Conservation (phyloP, 2,329 filamentous ascomycete species). For the Colletotrichum sp. region DNA sequence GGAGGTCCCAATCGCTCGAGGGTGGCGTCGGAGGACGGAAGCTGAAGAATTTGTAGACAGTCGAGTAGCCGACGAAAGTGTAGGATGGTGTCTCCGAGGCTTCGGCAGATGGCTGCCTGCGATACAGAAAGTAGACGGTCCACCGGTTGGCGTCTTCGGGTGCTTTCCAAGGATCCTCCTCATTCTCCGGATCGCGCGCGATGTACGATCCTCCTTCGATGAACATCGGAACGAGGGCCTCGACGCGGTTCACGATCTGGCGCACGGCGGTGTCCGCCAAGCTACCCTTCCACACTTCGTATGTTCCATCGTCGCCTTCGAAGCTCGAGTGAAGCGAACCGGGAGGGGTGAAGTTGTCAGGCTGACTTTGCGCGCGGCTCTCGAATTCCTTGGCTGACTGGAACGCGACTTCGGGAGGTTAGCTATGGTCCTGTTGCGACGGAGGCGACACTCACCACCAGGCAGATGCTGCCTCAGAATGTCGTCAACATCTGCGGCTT, state of each 20-base stretch:
- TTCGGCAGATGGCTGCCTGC: slow-evolving; percentile 56
- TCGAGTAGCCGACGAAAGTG: slow-evolving; percentile 86
- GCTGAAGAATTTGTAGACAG: slow-evolving; percentile 85
- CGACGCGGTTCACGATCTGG: slow-evolving; percentile 78
- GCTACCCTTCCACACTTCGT: slow-evolving; percentile 84
- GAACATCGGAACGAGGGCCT: slow-evolving; percentile 83
- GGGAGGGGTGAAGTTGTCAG: slow-evolving; percentile 69
- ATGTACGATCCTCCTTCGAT: slow-evolving; percentile 92
- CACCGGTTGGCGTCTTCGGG: slow-evolving; percentile 75
- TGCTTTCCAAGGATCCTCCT: slow-evolving; percentile 32
- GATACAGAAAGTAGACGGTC: slow-evolving; percentile 89
- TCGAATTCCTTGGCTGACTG: slow-evolving; percentile 68
- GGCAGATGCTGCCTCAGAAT: slow-evolving; percentile 72
- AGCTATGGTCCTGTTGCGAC: background rate
- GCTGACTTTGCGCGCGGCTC: slow-evolving; percentile 41
- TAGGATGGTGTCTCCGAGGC: slow-evolving; percentile 64
- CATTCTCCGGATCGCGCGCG: slow-evolving; percentile 46
- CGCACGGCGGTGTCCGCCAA: slow-evolving; percentile 73
- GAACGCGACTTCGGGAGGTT: slow-evolving; percentile 64
- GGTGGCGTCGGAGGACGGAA: slow-evolving; percentile 56
- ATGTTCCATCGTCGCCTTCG: slow-evolving; percentile 64
- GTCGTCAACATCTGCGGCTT: slow-evolving; percentile 71
- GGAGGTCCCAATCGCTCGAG: slow-evolving; percentile 50
- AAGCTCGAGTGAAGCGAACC: slow-evolving; percentile 74
- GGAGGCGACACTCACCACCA: slow-evolving; percentile 52